Base-by-base conservation (phyloP, 179 eudicot genomes). In the Silene coronaria region DNA sequence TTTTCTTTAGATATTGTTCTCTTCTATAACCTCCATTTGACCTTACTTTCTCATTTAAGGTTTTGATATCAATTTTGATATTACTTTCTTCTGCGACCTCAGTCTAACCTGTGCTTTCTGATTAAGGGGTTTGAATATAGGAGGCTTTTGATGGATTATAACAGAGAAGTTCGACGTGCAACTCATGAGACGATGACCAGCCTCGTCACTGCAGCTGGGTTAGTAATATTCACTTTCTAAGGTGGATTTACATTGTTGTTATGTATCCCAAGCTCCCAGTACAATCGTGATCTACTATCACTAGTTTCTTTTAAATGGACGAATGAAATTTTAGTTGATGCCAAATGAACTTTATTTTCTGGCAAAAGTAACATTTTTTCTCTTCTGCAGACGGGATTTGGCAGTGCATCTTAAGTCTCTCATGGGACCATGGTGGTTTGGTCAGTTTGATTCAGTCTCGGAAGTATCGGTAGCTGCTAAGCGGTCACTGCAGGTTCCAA, bases 381-480 rank as follows among this genome's bases (percentile, higher is more conserved):
- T 21, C 69, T 74, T 79, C 67, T 75, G 46, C 89, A 95, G 99
- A 73, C 89, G 99, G 80, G 97, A 88, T 55, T 81, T 95, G 85
- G 99, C 99, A 76, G 90, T 93, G 19, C 92, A 89, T 86, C 83
- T 95, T 69, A 95, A 90, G 83, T 86, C 88, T 78, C 75, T 95
- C 83, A 91, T 92, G 92, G 99, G 99, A 75, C 97, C 99, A n/a
- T 95, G 99, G 99, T 95, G 99, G 99, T 89, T 89, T 84, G 89
- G 97, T 74, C 99, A 95, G 86, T 95, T 95, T 83, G 99, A 95
- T 83, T 83, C 91, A 70, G 85, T 85, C 77, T 75, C 90, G 83
- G 99, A 95, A 89, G 97, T 95, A 84, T 87, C 99, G 76, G 90
- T 88, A 81, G 95, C 93, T 70, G 99, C 99, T 22, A 89, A 83